Conservation (phyloP, 345 rosid genomes). For the Gossypium ekmanianum region DNA sequence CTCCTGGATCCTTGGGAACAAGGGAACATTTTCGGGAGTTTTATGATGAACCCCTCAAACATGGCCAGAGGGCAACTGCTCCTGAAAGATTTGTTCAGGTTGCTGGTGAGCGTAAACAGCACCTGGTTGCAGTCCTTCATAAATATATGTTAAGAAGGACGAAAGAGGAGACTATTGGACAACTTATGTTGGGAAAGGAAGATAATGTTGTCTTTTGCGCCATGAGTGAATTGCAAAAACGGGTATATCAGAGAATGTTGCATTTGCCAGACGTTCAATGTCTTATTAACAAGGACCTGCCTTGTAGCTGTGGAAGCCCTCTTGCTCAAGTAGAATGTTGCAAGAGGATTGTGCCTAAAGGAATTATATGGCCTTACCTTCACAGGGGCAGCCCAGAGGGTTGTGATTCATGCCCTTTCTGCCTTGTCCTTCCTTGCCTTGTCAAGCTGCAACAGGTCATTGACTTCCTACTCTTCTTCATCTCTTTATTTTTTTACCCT, state of each 20-base stretch:
- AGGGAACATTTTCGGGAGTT: constrained; percentile 83
- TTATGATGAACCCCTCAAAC: constrained; percentile 87
- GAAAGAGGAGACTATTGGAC: constrained; percentile 93
- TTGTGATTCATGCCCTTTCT: constrained; percentile 96
- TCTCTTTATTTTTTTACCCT: neutral
- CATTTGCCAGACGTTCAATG: constrained; percentile 82
- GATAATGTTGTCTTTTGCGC: constrained; percentile 92
- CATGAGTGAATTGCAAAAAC: constrained; percentile 85
- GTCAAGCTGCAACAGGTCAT: constrained; percentile 77
- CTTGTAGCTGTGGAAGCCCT: constrained; percentile 89
- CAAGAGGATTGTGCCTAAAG: constrained; percentile 78
- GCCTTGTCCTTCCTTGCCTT: constrained; percentile 93
- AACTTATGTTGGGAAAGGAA: constrained; percentile 97
- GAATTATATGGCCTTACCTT: constrained; percentile 82
- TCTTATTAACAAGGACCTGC: constrained; percentile 82
- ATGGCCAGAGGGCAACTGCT: constrained; percentile 84
- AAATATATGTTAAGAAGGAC: constrained; percentile 91
- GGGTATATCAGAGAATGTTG: constrained; percentile 75
- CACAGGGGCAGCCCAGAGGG: constrained; percentile 82
- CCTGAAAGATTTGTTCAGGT: constrained; percentile 67
- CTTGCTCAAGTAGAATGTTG: constrained; percentile 89
- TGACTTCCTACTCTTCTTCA: neutral
- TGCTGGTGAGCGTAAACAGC: constrained; percentile 81
- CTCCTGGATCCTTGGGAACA: constrained; percentile 80
- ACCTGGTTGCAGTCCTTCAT: constrained; percentile 57